These are phyloP conservation scores for Colletotrichum higginsianum DNA, from an alignment of 2,329 filamentous ascomycete genomes.

Conservation along the genomic window DNA sequence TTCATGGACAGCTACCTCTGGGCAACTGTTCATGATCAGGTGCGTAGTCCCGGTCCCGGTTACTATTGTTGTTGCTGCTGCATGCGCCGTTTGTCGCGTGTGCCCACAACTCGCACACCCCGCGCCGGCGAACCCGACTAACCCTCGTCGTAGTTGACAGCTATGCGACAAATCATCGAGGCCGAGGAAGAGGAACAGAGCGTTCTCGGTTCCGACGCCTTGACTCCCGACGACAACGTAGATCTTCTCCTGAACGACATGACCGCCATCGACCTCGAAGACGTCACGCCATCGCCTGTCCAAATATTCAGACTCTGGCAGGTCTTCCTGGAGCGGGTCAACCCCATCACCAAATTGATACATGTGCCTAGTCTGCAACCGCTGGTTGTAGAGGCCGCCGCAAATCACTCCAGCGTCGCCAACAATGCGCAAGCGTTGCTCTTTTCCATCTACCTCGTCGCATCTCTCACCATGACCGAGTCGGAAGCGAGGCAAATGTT, in stretches of 20 bases:
- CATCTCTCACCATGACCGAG: constrained; percentile 49
- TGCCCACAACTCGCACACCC: too few species aligned
- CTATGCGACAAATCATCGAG: constrained; percentile 73
- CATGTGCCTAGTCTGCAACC: constrained; percentile 80
- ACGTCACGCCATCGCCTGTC: constrained; percentile 75
- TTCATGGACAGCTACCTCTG: constrained; percentile 72
- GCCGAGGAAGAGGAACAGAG: constrained; percentile 65
- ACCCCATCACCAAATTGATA: constrained; percentile 80
- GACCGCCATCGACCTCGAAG: constrained; percentile 57
- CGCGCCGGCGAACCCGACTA: neutral
- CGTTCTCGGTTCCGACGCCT: constrained; percentile 63
- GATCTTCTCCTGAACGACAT: constrained; percentile 65
- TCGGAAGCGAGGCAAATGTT: constrained; percentile 70
- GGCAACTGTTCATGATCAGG: constrained; percentile 70
- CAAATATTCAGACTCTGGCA: constrained; percentile 83
- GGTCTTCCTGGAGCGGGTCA: constrained; percentile 80
- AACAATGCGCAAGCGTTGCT: constrained; percentile 50
- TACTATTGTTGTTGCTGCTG: too few species aligned
- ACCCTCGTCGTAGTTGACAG: constrained; percentile 60
- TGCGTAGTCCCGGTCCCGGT: constrained; percentile 50
- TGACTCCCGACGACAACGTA: constrained; percentile 67
- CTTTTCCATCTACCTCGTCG: constrained; percentile 44
- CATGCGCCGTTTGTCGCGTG: too few species aligned
- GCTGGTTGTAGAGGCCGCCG: constrained; percentile 74
- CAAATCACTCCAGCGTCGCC: constrained; percentile 68